phyloP scores from a whole-genome alignment of 805 yeast genomes.

The Kregervanrija fluxuum region DNA sequence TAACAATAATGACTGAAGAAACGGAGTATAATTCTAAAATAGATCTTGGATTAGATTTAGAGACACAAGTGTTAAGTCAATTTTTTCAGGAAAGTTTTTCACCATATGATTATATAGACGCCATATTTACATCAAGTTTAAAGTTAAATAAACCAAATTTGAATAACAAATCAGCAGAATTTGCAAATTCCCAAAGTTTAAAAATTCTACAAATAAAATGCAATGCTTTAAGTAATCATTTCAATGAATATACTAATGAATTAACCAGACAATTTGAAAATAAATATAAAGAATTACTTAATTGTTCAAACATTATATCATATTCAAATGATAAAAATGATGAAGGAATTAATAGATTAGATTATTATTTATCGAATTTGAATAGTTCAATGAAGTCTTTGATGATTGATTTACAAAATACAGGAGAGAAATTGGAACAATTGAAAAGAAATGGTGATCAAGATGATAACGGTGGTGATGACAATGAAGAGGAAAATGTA shows the following conservation, averaged over 20 bases:
- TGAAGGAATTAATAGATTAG: constrained; percentile 48
- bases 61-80: constrained; percentile 43
- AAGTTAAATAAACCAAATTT: constrained; percentile 11
- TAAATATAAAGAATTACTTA: constrained; percentile 41
- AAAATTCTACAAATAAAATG: constrained; percentile 40
- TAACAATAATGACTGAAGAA: not conserved
- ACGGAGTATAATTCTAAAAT: constrained; percentile 1
- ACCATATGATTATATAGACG: constrained; percentile 60
- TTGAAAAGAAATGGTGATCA: not conserved
- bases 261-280: constrained; percentile 46
- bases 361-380: constrained; percentile 57
- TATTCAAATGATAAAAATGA: constrained; percentile 6
- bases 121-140: constrained; percentile 36
- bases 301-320: constrained; percentile 32
- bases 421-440: constrained; percentile 20
- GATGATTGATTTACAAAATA: constrained; percentile 37
- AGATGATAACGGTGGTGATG: constrained; percentile 7
- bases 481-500: constrained; percentile 9
- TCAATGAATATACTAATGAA: constrained; percentile 58
- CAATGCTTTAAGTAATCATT: constrained; percentile 45
- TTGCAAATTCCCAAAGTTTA: constrained; percentile 26
- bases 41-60: constrained; percentile 6
- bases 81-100: constrained; percentile 62
- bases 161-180: constrained; percentile 21
- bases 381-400: constrained; percentile 51